Evolutionary conservation across 2,329 filamentous ascomycete genomes (phyloP), one percentile per base, ranked within the genome.

Genomic region (Colletotrichum lini): DNA sequence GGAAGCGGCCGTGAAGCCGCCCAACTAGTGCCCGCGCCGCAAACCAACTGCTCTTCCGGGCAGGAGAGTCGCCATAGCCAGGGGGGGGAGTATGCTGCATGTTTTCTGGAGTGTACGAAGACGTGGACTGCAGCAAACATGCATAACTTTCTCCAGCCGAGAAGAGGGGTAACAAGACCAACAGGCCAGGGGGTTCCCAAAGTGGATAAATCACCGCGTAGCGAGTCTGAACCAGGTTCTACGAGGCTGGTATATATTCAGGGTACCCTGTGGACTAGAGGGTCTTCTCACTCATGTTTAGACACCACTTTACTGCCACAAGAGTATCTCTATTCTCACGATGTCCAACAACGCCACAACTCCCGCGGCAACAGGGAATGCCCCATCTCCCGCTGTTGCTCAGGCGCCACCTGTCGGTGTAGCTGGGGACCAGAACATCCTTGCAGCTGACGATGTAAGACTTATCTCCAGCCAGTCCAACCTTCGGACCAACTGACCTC

Each of bases 121-220:
- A 18, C 9, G 26, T 23, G 18, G 26, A 38, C 30, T 38, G 35
- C 45, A 61, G 30, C 44, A 3, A 40, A 35, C 58, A 16, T 26
- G 26, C 58, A 21, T 50, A 3, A 13, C 50, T 12, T 12, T 40
- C 8, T 61, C 26, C 15, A 16, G n/a, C 45, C 58, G 30, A 60
- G 44, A 61, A 61, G 58, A 61, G 58, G 58, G 58, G 58, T 61
- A 60, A 49, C 2, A 40, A 26, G 13, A 38, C 13, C 18, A 50
- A 40, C 56, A n/a, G 18, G 4, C 8, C n/a, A 9, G 56, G 40
- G 40, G 30, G 2, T 21, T 30, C 56, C 40, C 30, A 40, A 40
- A 40, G 16, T 18, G 44, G 45, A 16, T 3, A 38, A 16, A 38
- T 40, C 47, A 30, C 58, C 58, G 30, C 30, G 47, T 61, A 21